Conservation (phyloP, 225 moss, liverwort and hornwort genomes). For the Bryoerythrophyllum caledonicum region DNA sequence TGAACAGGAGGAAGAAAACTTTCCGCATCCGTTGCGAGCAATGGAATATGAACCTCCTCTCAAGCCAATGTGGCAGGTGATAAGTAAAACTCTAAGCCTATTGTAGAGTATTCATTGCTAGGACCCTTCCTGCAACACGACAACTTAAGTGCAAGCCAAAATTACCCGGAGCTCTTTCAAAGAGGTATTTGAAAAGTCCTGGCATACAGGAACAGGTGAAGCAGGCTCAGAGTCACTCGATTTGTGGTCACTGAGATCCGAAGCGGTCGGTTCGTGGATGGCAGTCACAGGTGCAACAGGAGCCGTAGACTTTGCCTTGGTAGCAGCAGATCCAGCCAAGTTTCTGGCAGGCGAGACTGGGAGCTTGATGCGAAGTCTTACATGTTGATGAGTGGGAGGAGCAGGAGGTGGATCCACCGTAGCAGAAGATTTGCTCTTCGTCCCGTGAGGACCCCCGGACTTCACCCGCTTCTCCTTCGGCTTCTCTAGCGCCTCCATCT, state of each 20-base stretch:
- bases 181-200: slow-evolving; percentile 51
- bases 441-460: slow-evolving; percentile 32
- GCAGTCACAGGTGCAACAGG: slow-evolving; percentile 18
- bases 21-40: background rate
- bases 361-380: slow-evolving; percentile 58
- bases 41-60: too few relatives aligned
- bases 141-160: slow-evolving; percentile 10
- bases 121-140: background rate
- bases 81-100: background rate
- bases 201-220: slow-evolving; percentile 49
- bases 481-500: slow-evolving; percentile 70
- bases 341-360: slow-evolving; percentile 52
- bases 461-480: slow-evolving; percentile 51
- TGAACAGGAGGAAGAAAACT: background rate
- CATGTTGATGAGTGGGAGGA: slow-evolving; percentile 46
- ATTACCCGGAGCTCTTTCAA: slow-evolving; percentile 69
- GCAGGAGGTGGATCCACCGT: slow-evolving; percentile 41
- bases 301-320: slow-evolving; percentile 31
- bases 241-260: slow-evolving; percentile 58
- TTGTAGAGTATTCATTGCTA: background rate
- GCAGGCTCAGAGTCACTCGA: slow-evolving; percentile 53
- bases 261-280: slow-evolving; percentile 36
- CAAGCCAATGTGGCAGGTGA: background rate
- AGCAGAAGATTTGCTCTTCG: slow-evolving; percentile 34
- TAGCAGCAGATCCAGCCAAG: slow-evolving; percentile 26